phyloP scores from a whole-genome alignment of 169 alveolate genomes.

The Eimeria necatrix region DNA sequence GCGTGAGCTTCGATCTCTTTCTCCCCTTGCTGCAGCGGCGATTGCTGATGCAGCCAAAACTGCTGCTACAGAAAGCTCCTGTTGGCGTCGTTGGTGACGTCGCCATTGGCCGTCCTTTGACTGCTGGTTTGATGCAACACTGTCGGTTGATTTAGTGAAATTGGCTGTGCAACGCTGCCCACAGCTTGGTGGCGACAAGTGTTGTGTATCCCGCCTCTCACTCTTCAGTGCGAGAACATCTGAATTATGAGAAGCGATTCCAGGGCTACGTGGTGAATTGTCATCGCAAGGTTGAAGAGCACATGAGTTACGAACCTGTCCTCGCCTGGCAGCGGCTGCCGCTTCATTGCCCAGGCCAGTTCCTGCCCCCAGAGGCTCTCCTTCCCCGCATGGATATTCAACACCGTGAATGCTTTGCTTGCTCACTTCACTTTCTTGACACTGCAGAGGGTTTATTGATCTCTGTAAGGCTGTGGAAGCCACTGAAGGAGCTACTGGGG shows the following conservation, averaged over 20 bases:
- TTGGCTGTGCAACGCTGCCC: background rate
- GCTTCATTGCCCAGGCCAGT: background rate
- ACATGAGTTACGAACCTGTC: background rate
- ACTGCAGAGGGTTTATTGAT: background rate
- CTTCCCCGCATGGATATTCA: background rate
- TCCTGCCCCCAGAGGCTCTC: background rate
- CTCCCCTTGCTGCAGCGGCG: constrained; percentile 70
- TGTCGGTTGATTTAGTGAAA: background rate
- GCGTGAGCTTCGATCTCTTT: constrained; percentile 67
- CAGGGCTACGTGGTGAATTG: background rate
- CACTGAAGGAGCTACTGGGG: constrained; percentile 39
- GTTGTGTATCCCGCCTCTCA: background rate
- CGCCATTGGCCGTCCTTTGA: constrained; percentile 37
- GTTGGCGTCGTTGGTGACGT: constrained; percentile 69
- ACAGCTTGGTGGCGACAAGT: background rate
- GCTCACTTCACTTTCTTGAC: background rate
- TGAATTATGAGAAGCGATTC: background rate
- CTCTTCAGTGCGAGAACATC: background rate
- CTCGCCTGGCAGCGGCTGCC: background rate
- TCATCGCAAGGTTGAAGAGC: background rate
- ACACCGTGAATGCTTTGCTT: background rate
- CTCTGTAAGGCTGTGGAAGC: constrained; percentile 45
- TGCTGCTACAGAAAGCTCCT: constrained; percentile 66
- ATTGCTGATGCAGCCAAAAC: constrained; percentile 71
- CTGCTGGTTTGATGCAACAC: constrained; percentile 2